Evolutionary conservation across 2,329 filamentous ascomycete genomes (phyloP).

Genomic region (Rhynchosporium secalis): DNA sequence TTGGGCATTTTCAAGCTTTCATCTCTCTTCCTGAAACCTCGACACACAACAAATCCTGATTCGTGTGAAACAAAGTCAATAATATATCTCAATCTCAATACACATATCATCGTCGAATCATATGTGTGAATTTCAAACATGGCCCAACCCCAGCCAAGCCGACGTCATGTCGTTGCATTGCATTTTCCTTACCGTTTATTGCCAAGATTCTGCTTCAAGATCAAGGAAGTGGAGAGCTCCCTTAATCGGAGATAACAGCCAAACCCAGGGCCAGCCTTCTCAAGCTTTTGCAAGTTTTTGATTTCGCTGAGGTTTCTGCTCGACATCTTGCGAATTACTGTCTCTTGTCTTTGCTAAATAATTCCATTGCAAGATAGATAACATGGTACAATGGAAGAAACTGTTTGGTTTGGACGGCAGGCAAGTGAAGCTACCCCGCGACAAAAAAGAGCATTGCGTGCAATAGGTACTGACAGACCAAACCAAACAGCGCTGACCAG

Average conservation of each 20-base stretch:
- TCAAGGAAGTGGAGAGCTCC: constrained; percentile 21
- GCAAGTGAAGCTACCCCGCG: constrained; percentile 28
- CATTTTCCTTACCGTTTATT: neutral
- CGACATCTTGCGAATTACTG: neutral
- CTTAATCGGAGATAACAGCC: neutral
- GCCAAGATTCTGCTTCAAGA: constrained; percentile 12
- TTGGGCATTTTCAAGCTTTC: neutral
- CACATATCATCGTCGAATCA: neutral
- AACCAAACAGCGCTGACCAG: constrained; percentile 25
- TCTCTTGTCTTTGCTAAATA: neutral
- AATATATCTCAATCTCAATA: too few relatives aligned
- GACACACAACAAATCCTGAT: constrained; percentile 1
- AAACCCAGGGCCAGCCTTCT: neutral
- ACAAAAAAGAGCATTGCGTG: neutral
- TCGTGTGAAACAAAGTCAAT: neutral
- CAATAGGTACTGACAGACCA: too few relatives aligned
- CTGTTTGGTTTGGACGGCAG: constrained; percentile 37
- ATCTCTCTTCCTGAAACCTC: neutral
- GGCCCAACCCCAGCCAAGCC: neutral
- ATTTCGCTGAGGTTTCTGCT: neutral
- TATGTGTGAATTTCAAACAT: neutral
- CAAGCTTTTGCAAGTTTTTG: neutral
- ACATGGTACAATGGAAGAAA: constrained; percentile 38
- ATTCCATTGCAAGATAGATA: neutral
- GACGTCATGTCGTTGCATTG: constrained; percentile 4